These are phyloP conservation scores for Paecilomyces dactylethromorphus DNA, from an alignment of 2,329 filamentous ascomycete genomes.

Conservation along the genomic window DNA sequence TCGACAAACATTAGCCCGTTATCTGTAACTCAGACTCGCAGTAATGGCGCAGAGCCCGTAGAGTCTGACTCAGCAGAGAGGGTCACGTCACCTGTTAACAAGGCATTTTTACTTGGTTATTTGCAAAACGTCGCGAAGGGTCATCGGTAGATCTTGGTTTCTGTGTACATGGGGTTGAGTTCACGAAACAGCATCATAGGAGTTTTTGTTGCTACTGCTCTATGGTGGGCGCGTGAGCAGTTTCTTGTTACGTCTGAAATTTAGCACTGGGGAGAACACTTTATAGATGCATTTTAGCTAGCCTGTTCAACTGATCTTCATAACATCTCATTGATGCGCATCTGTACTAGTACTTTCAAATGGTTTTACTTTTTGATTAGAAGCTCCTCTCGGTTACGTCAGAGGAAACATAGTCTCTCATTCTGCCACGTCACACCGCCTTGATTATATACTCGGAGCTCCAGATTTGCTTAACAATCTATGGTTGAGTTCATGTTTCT, in stretches of 20 bases:
- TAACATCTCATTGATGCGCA: not conserved
- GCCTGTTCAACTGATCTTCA: not conserved
- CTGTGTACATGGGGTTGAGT: conserved; percentile 11
- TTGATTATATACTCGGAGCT: conserved; percentile 3
- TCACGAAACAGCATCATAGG: not conserved
- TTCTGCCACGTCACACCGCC: conserved; percentile 22
- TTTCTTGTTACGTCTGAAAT: not conserved
- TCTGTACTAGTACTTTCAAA: not conserved
- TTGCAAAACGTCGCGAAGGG: conserved; percentile 53
- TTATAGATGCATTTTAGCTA: not conserved
- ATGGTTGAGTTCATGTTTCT: not conserved
- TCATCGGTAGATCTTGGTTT: conserved; percentile 10
- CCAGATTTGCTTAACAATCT: conserved; percentile 18
- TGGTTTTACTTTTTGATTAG: too few relatives aligned
- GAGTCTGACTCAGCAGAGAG: conserved; percentile 8
- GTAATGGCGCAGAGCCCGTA: not conserved
- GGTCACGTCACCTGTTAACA: conserved; percentile 59
- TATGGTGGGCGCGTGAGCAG: not conserved
- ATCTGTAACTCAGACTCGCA: conserved; percentile 15
- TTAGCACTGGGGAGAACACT: not conserved
- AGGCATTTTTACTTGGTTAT: conserved; percentile 70
- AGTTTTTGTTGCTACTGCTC: not conserved
- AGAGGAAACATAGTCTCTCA: not conserved
- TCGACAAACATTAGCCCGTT: conserved; percentile 19
- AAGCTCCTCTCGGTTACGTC: not conserved